Evolutionary conservation across 192 early-diverging fungal genomes (phyloP), one percentile per base, ranked within the genome.

Genomic region (Thamnidium elegans): DNA sequence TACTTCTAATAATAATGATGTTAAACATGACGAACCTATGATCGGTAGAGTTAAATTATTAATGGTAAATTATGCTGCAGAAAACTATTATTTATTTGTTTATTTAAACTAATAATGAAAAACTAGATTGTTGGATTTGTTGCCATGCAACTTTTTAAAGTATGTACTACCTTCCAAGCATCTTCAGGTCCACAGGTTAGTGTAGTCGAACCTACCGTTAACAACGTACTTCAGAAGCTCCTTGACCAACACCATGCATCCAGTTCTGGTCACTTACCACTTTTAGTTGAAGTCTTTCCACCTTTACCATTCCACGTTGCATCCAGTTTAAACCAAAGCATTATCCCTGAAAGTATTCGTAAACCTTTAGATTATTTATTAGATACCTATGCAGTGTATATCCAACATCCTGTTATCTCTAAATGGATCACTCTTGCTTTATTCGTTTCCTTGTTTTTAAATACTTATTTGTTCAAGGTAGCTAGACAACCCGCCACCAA

Each of bases 111-210:
- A 21, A 45, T 39, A n/a, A n/a, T 44, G 1, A 17, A 11, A 36
- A 10, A 42, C 4, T 61, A 73, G 72, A 86, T 88, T 51, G 70
- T 83, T 14, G 84, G 86, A 20, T 86, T 88, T 64, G 73, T 86
- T 15, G 74, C 78, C 15, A 82, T 88, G 80, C 84, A 88, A 64
- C 63, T 86, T 23, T 81, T 86, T 67, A 82, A 84, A 51, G 64
- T 86, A 52, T 81, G 81, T 59, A 80, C 79, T 30, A 62, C 85
- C 31, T 78, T 77, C 20, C 66, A 67, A 46, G 30, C 30, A 26
- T 59, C 66, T 30, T 58, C 72, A 8, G 61, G 72, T 21, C 68
- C 68, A 20, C 68, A 70, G 53, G 79, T 81, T 17, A 68, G 79
- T 62, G 66, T 83, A 45, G 44, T 53, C 17, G 74, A 77, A 30